Percentiles rank a stretch among this genome's conserved stretches.
These are phyloP conservation scores for Biancaea sappan DNA, from an alignment of 306 rosid genomes.

Conservation along the genomic window DNA sequence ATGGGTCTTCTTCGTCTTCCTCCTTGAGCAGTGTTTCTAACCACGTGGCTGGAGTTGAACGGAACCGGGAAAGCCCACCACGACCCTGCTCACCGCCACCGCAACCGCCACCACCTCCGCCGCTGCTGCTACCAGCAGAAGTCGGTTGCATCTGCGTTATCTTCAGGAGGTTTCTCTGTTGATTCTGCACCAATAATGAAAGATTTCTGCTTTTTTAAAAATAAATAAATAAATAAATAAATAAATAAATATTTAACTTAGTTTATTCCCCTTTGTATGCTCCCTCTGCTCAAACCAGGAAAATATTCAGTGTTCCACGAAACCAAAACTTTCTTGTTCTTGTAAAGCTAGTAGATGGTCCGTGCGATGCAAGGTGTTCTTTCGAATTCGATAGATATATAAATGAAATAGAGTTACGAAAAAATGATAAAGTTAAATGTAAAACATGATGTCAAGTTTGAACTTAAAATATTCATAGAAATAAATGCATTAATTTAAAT, in stretches of 20 bases:
- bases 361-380: too few relatives aligned
- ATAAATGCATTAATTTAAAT: too few relatives aligned
- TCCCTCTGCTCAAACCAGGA: background rate
- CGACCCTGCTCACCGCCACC: constrained; percentile 38
- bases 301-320: too few relatives aligned
- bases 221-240: too few relatives aligned
- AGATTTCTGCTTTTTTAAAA: background rate
- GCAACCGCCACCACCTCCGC: constrained; percentile 33
- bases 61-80: constrained; percentile 59
- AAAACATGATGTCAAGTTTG: too few relatives aligned
- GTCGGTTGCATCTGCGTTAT: constrained; percentile 67
- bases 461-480: too few relatives aligned
- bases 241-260: too few relatives aligned
- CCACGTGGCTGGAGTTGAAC: constrained; percentile 86
- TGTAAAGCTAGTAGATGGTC: too few relatives aligned
- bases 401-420: too few relatives aligned
- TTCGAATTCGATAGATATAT: too few relatives aligned
- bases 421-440: too few relatives aligned
- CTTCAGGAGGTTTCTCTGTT: constrained; percentile 2
- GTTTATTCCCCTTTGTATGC: background rate
- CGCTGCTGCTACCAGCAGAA: constrained; percentile 35
- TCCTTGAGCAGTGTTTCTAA: constrained; percentile 69
- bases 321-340: too few relatives aligned
- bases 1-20: constrained; percentile 56
- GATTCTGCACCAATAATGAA: background rate